Conservation (phyloP, 306 rosid genomes). For the Vigna hirtella region DNA sequence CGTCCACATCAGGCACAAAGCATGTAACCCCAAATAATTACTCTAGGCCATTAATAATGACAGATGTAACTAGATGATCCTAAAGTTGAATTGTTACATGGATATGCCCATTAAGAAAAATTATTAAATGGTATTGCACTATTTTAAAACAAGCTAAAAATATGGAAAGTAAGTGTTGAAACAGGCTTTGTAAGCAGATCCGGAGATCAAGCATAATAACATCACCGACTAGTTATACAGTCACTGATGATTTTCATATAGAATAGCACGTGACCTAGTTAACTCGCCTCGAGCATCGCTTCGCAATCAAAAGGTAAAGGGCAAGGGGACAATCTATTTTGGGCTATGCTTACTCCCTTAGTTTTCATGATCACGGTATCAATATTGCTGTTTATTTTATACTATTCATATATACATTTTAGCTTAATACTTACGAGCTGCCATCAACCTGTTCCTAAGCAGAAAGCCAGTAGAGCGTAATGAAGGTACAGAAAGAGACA, state of each 20-base stretch:
- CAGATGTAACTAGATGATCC: neutral
- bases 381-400: neutral
- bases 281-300: neutral
- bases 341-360: neutral
- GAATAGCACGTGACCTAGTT: neutral
- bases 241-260: neutral
- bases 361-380: slow-evolving; percentile 34
- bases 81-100: neutral
- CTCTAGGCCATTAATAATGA: neutral
- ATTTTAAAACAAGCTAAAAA: slow-evolving; percentile 13
- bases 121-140: neutral
- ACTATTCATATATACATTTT: slow-evolving; percentile 2
- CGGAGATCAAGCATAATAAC: neutral
- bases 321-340: slow-evolving; percentile 18
- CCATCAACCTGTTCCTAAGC: slow-evolving; percentile 9
- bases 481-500: slow-evolving; percentile 21
- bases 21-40: slow-evolving; percentile 2
- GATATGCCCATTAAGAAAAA: neutral
- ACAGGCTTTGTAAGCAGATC: neutral
- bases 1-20: neutral
- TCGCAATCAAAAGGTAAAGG: slow-evolving; percentile 29
- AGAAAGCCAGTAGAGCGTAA: slow-evolving; percentile 22
- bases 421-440: neutral
- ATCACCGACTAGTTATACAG: slow-evolving; percentile 19
- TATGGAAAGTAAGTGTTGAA: neutral